Evolutionary conservation across 441 rosid genomes (phyloP), one percentile per base, ranked within the genome.

Genomic region (Rhodomyrtus psidioides): DNA sequence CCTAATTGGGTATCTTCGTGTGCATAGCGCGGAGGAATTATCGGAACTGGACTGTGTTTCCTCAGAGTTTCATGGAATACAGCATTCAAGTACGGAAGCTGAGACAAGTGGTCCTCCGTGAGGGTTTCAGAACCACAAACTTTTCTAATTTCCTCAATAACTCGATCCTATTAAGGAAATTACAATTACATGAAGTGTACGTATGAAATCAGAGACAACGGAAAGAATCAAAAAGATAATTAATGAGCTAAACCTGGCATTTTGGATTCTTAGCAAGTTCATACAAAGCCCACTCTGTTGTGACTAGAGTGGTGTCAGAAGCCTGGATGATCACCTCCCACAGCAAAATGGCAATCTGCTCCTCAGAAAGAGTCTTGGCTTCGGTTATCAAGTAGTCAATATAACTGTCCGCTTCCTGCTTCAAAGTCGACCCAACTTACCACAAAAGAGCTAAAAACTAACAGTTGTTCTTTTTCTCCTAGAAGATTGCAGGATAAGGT

Each of bases 271-370:
- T 95, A 17, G 97, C 96, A 12, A 97, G 98, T 86, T 97, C 95
- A 83, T 93, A 93, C n/a, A 95, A 87, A 3, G 97, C 98, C 98
- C 99, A 93, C 88, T 97, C 99, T n/a, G 95, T 88, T 76, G 96
- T 86, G 46, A 96, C 95, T 92, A 94, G 59, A 84, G 96, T 92
- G 42, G 98, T 95, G 84, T 96, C 98, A 6, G 98, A 65, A 53
- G 93, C 88, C 89, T 96, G 97, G 8, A 96, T 93, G 44, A 97
- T 94, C 9, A 92, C 82, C 87, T 97, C 99, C 97, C 98, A 96
- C 26, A 95, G 49, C 88, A 97, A 86, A 90, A 90, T 92, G 46
- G 91, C 86, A 15, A 94, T 91, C 85, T 97, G 94, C 51, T 93
- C 92, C 86, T 90, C 94, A 0, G 95, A 88, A 53, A 97, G 92